Base-by-base conservation (phyloP, 2,329 filamentous ascomycete species). In the Sphaceloma murrayae region DNA sequence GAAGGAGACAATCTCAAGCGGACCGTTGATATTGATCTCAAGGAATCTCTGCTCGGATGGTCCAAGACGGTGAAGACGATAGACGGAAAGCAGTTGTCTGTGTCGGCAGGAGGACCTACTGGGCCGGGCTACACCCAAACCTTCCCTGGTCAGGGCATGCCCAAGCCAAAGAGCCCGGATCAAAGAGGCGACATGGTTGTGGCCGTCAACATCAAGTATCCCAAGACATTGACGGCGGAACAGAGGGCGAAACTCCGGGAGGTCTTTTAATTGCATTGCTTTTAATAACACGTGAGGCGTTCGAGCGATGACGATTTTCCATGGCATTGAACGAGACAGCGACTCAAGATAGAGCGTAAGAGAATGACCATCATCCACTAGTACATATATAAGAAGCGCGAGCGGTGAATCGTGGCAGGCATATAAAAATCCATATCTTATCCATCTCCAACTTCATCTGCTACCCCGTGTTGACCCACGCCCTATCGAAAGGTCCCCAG, bases 31-130 rank as follows among this genome's bases (percentile, higher is more conserved):
- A 73, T 98, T 43, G 78, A 82, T 19, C 77, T 98, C 34, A 96
- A 95, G 64, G 91, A 98, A 65, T 86, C 91, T 1, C 67, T 98
- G 33, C 94, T 88, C 0, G 91, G 91, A 47, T 98, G 91, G 91
- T 82, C 77, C 55, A 78, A 84, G 44, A 93, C 85, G n/a, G 78
- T 98, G 16, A 78, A 80, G 22, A 98, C 89, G 7, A 96, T 98
- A 54, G 91, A 98, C 57, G 85, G 85, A 54, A 88, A 85, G 59
- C 82, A 88, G 56, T 69, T 98, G 53, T 77, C 71, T 42, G 75
- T 96, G 29, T 77, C 85, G 33, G 88, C 87, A 62, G 67, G 72
- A 4, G 89, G 88, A 0, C 89, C 89, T 1, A 96, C 89, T 5
- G 81, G 83, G 47, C 88, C 89, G 0, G 85, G 82, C 9, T 84